A percentile compares a stretch with the other conserved stretches of the same genome.
phyloP scores from a whole-genome alignment of 129 eudicot genomes.

The carrot (Daucus carota) region DH1_v3.0 NC_030385.2:30627501-30628000 shows the following conservation, averaged over 20 bases:
- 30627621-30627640: neutral
- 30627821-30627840: neutral
- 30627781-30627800: constrained; percentile 31
- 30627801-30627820: constrained; percentile 29
- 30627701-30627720: constrained; percentile 28
- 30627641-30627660: neutral
- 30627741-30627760: constrained; percentile 32
- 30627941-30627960: no score
- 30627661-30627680: neutral
- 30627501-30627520: constrained; percentile 24
- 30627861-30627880: neutral
- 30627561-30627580: constrained; percentile 20
- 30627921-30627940: no score
- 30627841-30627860: neutral
- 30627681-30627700: neutral
- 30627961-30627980: no score
- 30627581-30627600: neutral
- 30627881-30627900: no score
- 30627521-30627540: constrained; percentile 30
- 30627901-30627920: no score
- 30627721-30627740: constrained; percentile 37
- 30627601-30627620: neutral
- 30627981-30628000: no score
- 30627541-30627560: constrained; percentile 31
- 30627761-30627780: constrained; percentile 32